Evolutionary conservation across 768 basidiomycete species (phyloP), one percentile per base, ranked within the genome.

Genomic region (Tulasnella sp.): DNA sequence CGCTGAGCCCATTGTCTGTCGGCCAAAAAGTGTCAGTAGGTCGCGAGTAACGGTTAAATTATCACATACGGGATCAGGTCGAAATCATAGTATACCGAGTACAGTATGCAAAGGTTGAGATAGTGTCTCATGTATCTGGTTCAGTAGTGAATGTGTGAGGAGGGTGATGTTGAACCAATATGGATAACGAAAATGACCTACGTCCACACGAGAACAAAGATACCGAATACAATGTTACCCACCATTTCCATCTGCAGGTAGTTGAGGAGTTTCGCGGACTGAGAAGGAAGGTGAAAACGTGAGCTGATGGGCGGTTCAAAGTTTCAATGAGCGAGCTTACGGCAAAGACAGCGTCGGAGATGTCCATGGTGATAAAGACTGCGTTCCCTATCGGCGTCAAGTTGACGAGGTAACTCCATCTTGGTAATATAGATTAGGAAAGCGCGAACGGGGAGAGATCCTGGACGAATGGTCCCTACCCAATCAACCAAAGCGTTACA

Each of bases 351-450:
- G 34, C n/a, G 31, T 59, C 57, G 1, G 57, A 59, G 11, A 38
- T n/a, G 73, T 99, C 96, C 96, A 98, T 98, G 69, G 92, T 96
- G 73, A 93, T 78, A 66, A 85, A 98, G 29, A 99, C 80, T 4
- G 92, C 85, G 63, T 88, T 87, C 9, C 96, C 96, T 44, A 98
- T 92, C 53, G 80, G 71, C 0, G 92, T 97, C 53, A 91, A 44
- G 71, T 90, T 92, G 63, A 83, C 62, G 30, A 83, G 64, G 66
- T 91, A 89, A 64, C 88, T 91, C 88, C 90, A 90, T 38, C 89
- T 91, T 67, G 25, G 57, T 22, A 22, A 19, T 51, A 31, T 15
- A 17, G 57, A 49, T 45, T 3, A 38, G 34, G 15, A 25, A 38
- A 41, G 15, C 21, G 2, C 21, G 1, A 12, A 19, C 19, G 15